A percentile compares a stretch with the other conserved stretches of the same genome.
Conservation (phyloP, 2,329 filamentous ascomycete species). For the Botrytis elliptica region DNA sequence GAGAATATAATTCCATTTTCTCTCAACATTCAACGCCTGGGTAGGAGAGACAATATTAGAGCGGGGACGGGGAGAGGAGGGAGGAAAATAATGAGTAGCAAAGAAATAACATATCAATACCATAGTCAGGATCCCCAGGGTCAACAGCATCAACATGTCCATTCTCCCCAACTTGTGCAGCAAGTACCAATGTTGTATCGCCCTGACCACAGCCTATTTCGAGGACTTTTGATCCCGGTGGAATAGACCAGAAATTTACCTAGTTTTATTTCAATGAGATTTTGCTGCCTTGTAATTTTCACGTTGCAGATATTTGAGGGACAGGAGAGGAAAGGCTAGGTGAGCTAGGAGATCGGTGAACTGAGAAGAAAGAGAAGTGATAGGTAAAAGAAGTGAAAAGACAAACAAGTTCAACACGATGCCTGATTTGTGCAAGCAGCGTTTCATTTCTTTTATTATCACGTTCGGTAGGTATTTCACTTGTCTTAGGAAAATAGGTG, state of each 20-base stretch:
- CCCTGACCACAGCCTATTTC: slow-evolving; percentile 62
- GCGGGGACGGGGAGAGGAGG: background rate
- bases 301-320: background rate
- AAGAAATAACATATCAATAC: slow-evolving; percentile 29
- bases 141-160: slow-evolving; percentile 53
- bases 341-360: background rate
- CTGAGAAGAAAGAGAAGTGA: background rate
- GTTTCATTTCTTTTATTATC: background rate
- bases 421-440: slow-evolving; percentile 36
- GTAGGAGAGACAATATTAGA: background rate
- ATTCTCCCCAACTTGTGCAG: slow-evolving; percentile 45
- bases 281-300: background rate
- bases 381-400: background rate
- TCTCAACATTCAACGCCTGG: background rate
- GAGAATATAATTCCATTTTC: background rate
- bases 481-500: slow-evolving; percentile 25
- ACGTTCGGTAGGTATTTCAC: background rate
- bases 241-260: slow-evolving; percentile 41
- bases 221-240: slow-evolving; percentile 46
- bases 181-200: slow-evolving; percentile 54
- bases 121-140: slow-evolving; percentile 51
- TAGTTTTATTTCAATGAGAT: background rate
- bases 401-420: slow-evolving; percentile 35
- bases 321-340: background rate
- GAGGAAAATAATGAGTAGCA: background rate